These are phyloP conservation scores for Protomyces inouyei DNA, from an alignment of 1,139 yeast species.

Conservation along the genomic window DNA sequence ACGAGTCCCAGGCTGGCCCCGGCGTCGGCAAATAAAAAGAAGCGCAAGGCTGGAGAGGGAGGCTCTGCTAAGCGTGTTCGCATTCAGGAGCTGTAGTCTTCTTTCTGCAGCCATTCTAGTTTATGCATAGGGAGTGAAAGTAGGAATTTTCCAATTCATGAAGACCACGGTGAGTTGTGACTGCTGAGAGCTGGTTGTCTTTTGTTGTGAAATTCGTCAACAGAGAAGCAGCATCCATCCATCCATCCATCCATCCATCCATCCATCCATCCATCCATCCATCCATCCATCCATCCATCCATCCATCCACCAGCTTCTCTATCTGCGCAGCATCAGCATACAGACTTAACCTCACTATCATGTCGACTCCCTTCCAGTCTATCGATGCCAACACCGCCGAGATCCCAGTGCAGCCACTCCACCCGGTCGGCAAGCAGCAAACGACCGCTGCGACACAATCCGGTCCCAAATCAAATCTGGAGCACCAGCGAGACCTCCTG, in stretches of 20 bases:
- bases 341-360: neutral
- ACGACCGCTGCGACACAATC: neutral
- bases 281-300: no score
- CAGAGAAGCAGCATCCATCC: neutral
- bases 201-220: neutral
- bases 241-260: no score
- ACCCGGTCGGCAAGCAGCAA: neutral
- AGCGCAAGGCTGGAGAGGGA: neutral
- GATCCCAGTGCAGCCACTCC: neutral
- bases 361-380: neutral
- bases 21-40: neutral
- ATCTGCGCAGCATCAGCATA: no score
- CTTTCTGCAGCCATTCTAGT: no score
- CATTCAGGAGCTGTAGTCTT: neutral
- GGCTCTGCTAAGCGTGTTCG: neutral
- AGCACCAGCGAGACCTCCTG: constrained; percentile 27
- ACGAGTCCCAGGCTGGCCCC: neutral
- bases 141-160: no score
- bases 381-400: neutral
- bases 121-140: no score
- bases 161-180: neutral
- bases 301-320: neutral
- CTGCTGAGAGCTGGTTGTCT: neutral
- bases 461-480: constrained; percentile 22
- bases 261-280: no score